Conservation (phyloP, 768 basidiomycete genomes). For the Boletus eberwhitei region DNA sequence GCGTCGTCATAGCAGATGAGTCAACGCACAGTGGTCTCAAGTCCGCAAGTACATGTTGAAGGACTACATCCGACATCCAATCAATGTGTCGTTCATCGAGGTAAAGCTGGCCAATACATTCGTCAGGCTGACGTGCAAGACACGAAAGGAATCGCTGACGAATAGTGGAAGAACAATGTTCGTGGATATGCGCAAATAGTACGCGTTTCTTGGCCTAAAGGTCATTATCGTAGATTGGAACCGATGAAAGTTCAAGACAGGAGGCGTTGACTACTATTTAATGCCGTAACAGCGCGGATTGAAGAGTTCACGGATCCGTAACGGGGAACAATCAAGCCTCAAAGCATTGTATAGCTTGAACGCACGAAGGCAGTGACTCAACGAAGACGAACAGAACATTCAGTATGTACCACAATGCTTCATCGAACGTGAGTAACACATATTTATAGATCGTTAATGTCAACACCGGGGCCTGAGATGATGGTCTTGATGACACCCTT, state of each 20-base stretch:
- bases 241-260: not conserved
- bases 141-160: conserved; percentile 37
- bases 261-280: too few species aligned
- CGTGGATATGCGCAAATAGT: conserved; percentile 78
- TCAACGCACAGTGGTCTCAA: conserved; percentile 61
- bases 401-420: not conserved
- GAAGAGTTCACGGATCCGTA: not conserved
- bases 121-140: conserved; percentile 4
- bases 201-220: conserved; percentile 71
- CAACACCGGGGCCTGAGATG: conserved; percentile 75
- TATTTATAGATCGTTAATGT: conserved; percentile 38
- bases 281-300: not conserved
- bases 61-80: conserved; percentile 85
- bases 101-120: conserved; percentile 52
- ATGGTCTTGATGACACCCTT: conserved; percentile 87
- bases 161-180: conserved; percentile 75
- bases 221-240: conserved; percentile 40
- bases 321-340: not conserved
- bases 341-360: not conserved
- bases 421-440: not conserved
- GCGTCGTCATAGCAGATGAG: not conserved
- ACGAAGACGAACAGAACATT: not conserved
- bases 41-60: conserved; percentile 80
- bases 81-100: conserved; percentile 83
- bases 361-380: not conserved